A percentile compares a stretch with the other conserved stretches of the same genome.
phyloP scores from a whole-genome alignment of 768 basidiomycete species.

The Termitomyces sp. region DNA sequence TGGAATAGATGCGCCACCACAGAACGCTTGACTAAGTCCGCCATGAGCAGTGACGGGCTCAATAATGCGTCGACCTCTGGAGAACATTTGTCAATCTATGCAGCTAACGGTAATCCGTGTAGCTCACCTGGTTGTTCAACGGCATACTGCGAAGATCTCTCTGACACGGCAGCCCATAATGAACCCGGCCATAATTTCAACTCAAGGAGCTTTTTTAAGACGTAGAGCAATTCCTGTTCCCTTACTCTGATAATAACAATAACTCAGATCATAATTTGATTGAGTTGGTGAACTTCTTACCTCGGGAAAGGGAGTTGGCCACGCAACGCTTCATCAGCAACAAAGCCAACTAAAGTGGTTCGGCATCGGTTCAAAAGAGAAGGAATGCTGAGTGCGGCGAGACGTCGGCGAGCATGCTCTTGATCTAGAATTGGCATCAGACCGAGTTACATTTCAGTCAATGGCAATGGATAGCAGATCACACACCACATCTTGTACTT shows the following conservation, averaged over 20 bases:
- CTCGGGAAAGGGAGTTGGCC: slow-evolving; percentile 86
- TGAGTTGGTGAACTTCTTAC: slow-evolving; percentile 26
- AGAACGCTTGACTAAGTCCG: slow-evolving; percentile 72
- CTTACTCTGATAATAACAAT: slow-evolving; percentile 52
- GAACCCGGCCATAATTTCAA: slow-evolving; percentile 72
- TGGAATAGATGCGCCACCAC: slow-evolving; percentile 82
- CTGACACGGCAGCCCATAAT: slow-evolving; percentile 70
- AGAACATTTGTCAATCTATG: slow-evolving; percentile 3
- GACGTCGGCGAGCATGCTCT: slow-evolving; percentile 51
- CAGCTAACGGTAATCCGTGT: not conserved
- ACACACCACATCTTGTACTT: slow-evolving; percentile 49
- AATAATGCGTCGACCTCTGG: slow-evolving; percentile 37
- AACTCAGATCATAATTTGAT: not conserved
- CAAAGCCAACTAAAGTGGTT: slow-evolving; percentile 58
- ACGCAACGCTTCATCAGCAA: slow-evolving; percentile 82
- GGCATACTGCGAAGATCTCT: slow-evolving; percentile 52
- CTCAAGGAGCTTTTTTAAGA: slow-evolving; percentile 69
- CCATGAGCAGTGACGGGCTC: slow-evolving; percentile 49
- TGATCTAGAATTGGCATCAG: slow-evolving; percentile 37
- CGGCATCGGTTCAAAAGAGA: slow-evolving; percentile 75
- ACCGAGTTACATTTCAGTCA: not conserved
- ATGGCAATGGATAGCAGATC: slow-evolving; percentile 5
- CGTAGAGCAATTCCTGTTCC: slow-evolving; percentile 87
- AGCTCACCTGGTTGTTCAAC: slow-evolving; percentile 52
- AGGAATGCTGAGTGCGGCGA: slow-evolving; percentile 70